Evolutionary conservation across 495 filamentous ascomycete species (phyloP), one percentile per base, ranked within the genome.

Genomic region (Xylaria telfairii): DNA sequence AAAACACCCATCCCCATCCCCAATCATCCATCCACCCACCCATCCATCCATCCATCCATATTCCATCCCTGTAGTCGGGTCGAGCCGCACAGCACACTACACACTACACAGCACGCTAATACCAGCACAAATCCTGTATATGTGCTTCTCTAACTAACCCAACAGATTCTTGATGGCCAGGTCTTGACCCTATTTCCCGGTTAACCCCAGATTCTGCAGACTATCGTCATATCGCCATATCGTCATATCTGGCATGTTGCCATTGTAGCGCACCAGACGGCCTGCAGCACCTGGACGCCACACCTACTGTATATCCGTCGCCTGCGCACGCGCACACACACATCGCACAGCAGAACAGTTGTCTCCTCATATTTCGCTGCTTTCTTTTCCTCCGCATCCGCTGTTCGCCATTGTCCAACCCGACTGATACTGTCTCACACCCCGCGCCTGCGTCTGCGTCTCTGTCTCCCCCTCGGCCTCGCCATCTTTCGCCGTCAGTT

Each of bases 361-460:
- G n/a, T n/a, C n/a, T n/a, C n/a, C n/a, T n/a, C n/a, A n/a, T n/a
- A n/a, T n/a, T n/a, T n/a, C n/a, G n/a, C n/a, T n/a, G n/a, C n/a
- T n/a, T n/a, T n/a, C n/a, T n/a, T 37, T 37, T 37, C 34, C 34
- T 37, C 34, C 34, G 34, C 3, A 8, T 37, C 8, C 34, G 34
- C 8, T n/a, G 30, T 54, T 28, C 54, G 54, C n/a, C 28, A 13
- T 17, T 34, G 54, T 34, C 56, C 54, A 59, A n/a, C 30, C 28
- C 30, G 32, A 10, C 32, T n/a, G n/a, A n/a, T n/a, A 21, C 21
- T 59, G 56, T 59, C 56, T 59, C 56, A 59, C 56, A n/a, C 56
- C 28, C 56, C 56, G 49, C 30, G 54, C 19, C 54, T 17, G 49
- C 49, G 49, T 10, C 21, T 53, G 24, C 37, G 56, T 37, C 56